Conservation (phyloP, 2,329 filamentous ascomycete species). For the Monilinia laxa region DNA sequence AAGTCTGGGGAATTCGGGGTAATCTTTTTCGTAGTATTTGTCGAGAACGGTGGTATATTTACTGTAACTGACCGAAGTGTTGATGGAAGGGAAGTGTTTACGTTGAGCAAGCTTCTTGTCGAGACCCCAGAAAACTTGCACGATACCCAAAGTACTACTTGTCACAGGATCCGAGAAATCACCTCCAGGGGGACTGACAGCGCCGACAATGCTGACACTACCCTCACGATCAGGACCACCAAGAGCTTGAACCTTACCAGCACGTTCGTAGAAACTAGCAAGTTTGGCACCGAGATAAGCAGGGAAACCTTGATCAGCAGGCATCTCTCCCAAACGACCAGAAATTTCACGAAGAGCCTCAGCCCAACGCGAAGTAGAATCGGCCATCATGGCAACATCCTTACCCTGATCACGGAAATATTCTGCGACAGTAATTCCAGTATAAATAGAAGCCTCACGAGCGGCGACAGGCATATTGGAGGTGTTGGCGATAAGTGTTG, state of each 20-base stretch:
- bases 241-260: slow-evolving; percentile 79
- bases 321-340: slow-evolving; percentile 98
- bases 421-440: slow-evolving; percentile 81
- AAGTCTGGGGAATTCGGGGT: slow-evolving; percentile 89
- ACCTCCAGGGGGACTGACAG: slow-evolving; percentile 94
- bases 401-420: slow-evolving; percentile 98
- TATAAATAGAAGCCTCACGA: slow-evolving; percentile 98
- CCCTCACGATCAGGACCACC: slow-evolving; percentile 86
- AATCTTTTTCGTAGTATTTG: slow-evolving; percentile 91
- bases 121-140: slow-evolving; percentile 99
- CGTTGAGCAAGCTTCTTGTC: slow-evolving; percentile 99
- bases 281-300: slow-evolving; percentile 96
- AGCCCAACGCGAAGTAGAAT: slow-evolving; percentile 96
- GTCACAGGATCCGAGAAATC: slow-evolving; percentile 99
- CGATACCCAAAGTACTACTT: slow-evolving; percentile 87
- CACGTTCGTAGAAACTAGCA: slow-evolving; percentile 98
- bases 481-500: slow-evolving; percentile 95
- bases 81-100: slow-evolving; percentile 99
- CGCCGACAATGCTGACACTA: slow-evolving; percentile 96
- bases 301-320: slow-evolving; percentile 98
- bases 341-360: slow-evolving; percentile 98
- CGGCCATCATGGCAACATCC: slow-evolving; percentile 99
- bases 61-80: slow-evolving; percentile 91
- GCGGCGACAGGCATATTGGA: slow-evolving; percentile 99
- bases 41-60: slow-evolving; percentile 91